Conservation (phyloP, 371 early-diverging fungal species). For the Gilbertella persicaria region DNA sequence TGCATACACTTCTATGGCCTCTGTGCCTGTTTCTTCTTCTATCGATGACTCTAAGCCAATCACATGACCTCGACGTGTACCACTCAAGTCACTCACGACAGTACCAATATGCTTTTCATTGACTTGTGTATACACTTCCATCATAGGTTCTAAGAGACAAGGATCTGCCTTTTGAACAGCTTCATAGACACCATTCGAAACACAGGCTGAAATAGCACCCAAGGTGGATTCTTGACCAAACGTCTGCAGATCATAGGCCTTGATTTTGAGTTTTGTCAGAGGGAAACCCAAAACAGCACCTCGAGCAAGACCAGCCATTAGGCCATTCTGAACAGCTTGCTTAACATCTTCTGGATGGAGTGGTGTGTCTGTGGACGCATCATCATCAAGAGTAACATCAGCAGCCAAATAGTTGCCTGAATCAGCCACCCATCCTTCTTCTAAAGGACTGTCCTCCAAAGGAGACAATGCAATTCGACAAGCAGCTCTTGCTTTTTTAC, state of each 20-base stretch:
- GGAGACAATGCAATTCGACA: slow-evolving; percentile 60
- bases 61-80: slow-evolving; percentile 77
- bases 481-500: slow-evolving; percentile 68
- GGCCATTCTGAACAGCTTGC: slow-evolving; percentile 69
- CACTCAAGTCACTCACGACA: slow-evolving; percentile 83
- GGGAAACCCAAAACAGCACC: slow-evolving; percentile 87
- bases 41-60: slow-evolving; percentile 45
- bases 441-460: slow-evolving; percentile 32
- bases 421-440: slow-evolving; percentile 31
- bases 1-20: slow-evolving; percentile 46
- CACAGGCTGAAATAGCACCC: slow-evolving; percentile 69
- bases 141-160: slow-evolving; percentile 85
- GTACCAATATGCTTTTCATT: slow-evolving; percentile 76
- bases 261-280: slow-evolving; percentile 66
- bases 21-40: slow-evolving; percentile 29
- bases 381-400: background rate
- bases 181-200: slow-evolving; percentile 59
- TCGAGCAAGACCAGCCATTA: slow-evolving; percentile 71
- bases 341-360: slow-evolving; percentile 44
- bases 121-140: slow-evolving; percentile 75
- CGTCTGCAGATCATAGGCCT: slow-evolving; percentile 53
- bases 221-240: slow-evolving; percentile 68
- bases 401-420: slow-evolving; percentile 25
- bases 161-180: slow-evolving; percentile 61
- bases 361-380: background rate